Evolutionary conservation across 345 rosid species (phyloP).

Genomic region (Arabidopsis suecica): DNA sequence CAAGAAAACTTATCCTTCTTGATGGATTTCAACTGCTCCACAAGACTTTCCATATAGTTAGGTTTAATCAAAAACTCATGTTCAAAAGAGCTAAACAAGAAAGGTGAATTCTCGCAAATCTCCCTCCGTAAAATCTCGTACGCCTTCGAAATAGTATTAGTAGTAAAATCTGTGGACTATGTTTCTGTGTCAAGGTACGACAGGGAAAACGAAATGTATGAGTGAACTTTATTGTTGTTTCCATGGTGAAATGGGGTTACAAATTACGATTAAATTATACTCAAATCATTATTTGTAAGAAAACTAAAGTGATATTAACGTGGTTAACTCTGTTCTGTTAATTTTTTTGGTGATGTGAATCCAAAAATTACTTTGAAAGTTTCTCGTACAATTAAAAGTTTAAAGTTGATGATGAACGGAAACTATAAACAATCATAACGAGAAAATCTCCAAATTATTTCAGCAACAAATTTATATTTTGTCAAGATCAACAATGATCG

Average conservation of each 20-base stretch:
- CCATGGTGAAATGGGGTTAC: neutral
- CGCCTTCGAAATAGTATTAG: neutral
- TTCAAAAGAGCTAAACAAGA: neutral
- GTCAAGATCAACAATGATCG: too few species aligned
- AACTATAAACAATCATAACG: too few species aligned
- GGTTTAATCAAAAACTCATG: neutral
- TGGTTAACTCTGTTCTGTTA: too few species aligned
- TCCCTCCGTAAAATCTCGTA: conserved; percentile 21
- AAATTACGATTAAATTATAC: neutral
- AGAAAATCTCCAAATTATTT: too few species aligned
- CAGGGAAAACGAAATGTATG: conserved; percentile 33
- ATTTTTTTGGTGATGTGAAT: too few species aligned
- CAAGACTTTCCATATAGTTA: neutral
- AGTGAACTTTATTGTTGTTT: neutral
- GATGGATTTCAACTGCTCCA: neutral
- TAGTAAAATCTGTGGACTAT: neutral
- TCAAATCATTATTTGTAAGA: neutral
- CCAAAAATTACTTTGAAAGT: too few species aligned
- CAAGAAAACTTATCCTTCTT: conserved; percentile 1
- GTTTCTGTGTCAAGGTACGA: conserved; percentile 24
- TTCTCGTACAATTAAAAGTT: too few species aligned
- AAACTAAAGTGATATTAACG: too few species aligned
- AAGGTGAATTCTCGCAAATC: conserved; percentile 13
- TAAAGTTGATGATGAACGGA: too few species aligned
- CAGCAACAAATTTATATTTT: too few species aligned